Conservation (phyloP, 208 protist genomes). For the Acanthamoeba rhysodes region DNA sequence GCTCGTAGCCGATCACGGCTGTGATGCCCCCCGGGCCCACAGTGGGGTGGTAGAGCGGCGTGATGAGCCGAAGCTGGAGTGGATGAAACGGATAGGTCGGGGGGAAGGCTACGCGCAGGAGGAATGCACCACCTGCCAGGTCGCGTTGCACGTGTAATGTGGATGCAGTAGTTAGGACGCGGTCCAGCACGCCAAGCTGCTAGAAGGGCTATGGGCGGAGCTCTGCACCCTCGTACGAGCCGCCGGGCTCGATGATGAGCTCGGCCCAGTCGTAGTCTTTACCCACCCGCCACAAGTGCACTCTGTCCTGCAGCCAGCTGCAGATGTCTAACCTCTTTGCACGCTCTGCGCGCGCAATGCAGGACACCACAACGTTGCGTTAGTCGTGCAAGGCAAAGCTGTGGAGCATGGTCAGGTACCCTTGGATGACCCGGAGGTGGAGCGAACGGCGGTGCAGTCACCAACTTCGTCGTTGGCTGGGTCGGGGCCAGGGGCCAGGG, state of each 20-base stretch:
- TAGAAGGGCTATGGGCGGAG: no score
- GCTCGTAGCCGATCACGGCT: no score
- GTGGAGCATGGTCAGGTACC: no score
- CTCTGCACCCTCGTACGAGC: not conserved
- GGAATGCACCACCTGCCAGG: not conserved
- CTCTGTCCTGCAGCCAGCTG: not conserved
- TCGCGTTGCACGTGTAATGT: no score
- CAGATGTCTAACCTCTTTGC: no score
- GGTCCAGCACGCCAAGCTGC: no score
- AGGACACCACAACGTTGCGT: no score
- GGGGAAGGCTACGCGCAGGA: slow-evolving; percentile 4
- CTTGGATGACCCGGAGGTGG: no score
- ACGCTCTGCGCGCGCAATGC: no score
- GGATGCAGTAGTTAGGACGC: not conserved
- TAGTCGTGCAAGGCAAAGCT: no score
- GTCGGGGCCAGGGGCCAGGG: not conserved
- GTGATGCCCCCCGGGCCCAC: not conserved
- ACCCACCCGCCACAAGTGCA: slow-evolving; percentile 39
- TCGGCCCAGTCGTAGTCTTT: not conserved
- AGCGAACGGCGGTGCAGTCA: no score
- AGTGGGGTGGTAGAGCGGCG: slow-evolving; percentile 21
- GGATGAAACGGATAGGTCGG: not conserved
- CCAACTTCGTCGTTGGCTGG: no score
- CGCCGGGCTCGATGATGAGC: not conserved
- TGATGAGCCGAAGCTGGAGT: not conserved